phyloP scores from a whole-genome alignment of 1,284 basidiomycete genomes.

The Sporisorium iseilematis-ciliati region DNA sequence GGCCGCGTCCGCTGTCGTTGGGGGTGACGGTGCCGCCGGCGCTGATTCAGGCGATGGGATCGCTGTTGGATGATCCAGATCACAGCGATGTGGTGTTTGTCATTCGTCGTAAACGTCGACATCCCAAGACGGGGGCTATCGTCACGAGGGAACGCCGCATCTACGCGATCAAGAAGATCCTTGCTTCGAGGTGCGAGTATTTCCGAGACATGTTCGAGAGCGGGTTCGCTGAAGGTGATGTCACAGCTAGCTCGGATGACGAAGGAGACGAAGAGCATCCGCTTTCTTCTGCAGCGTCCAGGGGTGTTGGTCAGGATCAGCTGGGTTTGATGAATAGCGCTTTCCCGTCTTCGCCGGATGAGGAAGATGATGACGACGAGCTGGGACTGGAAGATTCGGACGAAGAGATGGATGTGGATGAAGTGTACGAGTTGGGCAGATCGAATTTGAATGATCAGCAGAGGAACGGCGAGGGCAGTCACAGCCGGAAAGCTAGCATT shows the following conservation, averaged over 20 bases:
- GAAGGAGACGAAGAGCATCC: slow-evolving; percentile 30
- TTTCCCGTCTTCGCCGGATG: slow-evolving; percentile 15
- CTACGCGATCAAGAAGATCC: slow-evolving; percentile 71
- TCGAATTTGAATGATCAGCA: slow-evolving; percentile 27
- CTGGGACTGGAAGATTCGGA: slow-evolving; percentile 42
- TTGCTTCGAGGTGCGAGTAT: slow-evolving; percentile 69
- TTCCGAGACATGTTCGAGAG: slow-evolving; percentile 67
- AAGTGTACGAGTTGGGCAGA: slow-evolving; percentile 37
- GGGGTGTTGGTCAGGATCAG: slow-evolving; percentile 38
- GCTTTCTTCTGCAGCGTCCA: slow-evolving; percentile 7
- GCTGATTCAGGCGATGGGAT: slow-evolving; percentile 78
- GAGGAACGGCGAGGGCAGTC: slow-evolving; percentile 14
- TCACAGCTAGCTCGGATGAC: slow-evolving; percentile 53
- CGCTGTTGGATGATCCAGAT: slow-evolving; percentile 80
- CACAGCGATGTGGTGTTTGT: slow-evolving; percentile 73
- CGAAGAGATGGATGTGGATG: slow-evolving; percentile 45
- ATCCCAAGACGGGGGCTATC: slow-evolving; percentile 26
- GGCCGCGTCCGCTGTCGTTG: slow-evolving; percentile 73
- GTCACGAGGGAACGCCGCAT: slow-evolving; percentile 60
- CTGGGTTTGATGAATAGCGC: slow-evolving; percentile 16
- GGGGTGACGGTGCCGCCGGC: slow-evolving; percentile 76
- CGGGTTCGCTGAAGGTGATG: slow-evolving; percentile 65
- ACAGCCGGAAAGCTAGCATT: slow-evolving; percentile 4
- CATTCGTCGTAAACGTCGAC: slow-evolving; percentile 40
- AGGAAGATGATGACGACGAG: slow-evolving; percentile 43